Base-by-base conservation (phyloP, 2,329 filamentous ascomycete genomes). In the Talaromyces sp. region DNA sequence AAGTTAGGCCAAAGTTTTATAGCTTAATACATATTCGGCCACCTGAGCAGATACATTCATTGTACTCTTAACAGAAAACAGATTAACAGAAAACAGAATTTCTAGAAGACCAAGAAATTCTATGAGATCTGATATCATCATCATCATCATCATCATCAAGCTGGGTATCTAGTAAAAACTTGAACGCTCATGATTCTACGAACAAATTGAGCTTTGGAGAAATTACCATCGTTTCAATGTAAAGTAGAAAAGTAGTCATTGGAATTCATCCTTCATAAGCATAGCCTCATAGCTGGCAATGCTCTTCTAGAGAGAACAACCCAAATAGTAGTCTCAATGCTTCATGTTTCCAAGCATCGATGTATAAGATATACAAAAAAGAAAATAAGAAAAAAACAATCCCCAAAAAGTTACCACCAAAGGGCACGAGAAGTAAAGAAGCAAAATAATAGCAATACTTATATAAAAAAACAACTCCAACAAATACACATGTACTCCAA, bases 401-500 rank as follows among this genome's bases (percentile, higher is more conserved):
- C 39, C 32, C 19, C 56, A 62, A 17, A 19, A 47, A 47, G 10
- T 9, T 25, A 22, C 49, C 49, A 53, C 19, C 49, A 30, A 53
- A 10, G 27, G 49, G 11, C 19, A 47, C n/a, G 19, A 47, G 8
- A 47, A 25, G n/a, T 11, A 5, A 47, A 47, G 8, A 47, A 47
- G n/a, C 11, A 28, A n/a, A 30, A 3, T 27, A 25, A 22, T n/a
- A 49, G 53, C 17, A 60, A 19, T 30, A 54, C 33, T 56, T 54
- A 30, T 27, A 59, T 62, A 58, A 44, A 44, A 25, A 54, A 17
- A 30, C 53, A 36, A 55, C 52, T 54, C 28, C 52, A 39, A 25
- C 27, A 61, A 49, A 56, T 28, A 27, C 25, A 19, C 44, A 51
- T 30, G 39, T 47, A 55, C 55, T 58, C 61, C 61, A 47, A 63